A percentile compares a stretch with the other conserved stretches of the same genome.
Evolutionary conservation across 2,329 filamentous ascomycete species (phyloP).

Genomic region (Aureobasidium sp.): DNA sequence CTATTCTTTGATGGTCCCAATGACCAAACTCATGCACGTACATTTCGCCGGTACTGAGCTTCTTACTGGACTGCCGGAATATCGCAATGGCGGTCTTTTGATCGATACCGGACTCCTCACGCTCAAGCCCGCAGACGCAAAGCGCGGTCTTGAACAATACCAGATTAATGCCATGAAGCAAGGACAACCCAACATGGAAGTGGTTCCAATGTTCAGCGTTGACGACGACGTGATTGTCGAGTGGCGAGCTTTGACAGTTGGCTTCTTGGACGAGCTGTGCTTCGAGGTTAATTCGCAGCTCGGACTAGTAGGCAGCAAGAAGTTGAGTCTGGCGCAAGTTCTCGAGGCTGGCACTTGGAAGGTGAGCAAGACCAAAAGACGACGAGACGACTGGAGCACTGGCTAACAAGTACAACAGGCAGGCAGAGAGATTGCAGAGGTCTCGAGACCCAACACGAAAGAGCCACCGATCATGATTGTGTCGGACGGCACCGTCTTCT

Average conservation of each 20-base stretch:
- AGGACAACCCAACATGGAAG: constrained; percentile 64
- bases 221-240: constrained; percentile 75
- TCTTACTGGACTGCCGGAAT: constrained; percentile 82
- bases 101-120: constrained; percentile 77
- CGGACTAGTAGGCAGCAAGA: constrained; percentile 61
- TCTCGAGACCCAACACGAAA: constrained; percentile 91
- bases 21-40: constrained; percentile 72
- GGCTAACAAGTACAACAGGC: constrained; percentile 50
- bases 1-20: constrained; percentile 88
- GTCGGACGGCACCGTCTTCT: constrained; percentile 95
- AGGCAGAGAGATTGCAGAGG: constrained; percentile 90
- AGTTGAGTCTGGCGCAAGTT: constrained; percentile 75
- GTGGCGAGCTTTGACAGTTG: constrained; percentile 69
- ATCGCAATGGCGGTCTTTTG: constrained; percentile 83
- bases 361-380: constrained; percentile 47
- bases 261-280: constrained; percentile 64
- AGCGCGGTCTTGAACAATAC: constrained; percentile 65
- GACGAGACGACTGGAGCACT: constrained; percentile 15
- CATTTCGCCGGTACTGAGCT: constrained; percentile 77
- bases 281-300: constrained; percentile 62
- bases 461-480: constrained; percentile 94
- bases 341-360: constrained; percentile 97
- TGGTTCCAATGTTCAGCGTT: constrained; percentile 65
- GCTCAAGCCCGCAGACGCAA: constrained; percentile 61
- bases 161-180: constrained; percentile 64